Evolutionary conservation across 2,329 filamentous ascomycete genomes (phyloP).

Genomic region (Coniochaeta ligniaria): DNA sequence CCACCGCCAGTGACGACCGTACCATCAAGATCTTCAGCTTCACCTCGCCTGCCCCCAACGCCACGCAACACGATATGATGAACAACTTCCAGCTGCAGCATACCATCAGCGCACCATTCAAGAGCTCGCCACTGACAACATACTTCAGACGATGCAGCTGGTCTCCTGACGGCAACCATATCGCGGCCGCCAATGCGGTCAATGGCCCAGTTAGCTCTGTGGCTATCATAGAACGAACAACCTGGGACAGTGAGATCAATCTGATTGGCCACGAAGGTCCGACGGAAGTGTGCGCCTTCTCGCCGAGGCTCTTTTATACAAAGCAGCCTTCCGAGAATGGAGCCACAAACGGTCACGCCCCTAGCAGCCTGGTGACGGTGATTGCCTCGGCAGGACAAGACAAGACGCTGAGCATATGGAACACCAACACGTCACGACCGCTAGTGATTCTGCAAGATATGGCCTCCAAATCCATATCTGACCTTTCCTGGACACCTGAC

Average conservation of each 20-base stretch:
- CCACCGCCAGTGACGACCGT: constrained; percentile 92
- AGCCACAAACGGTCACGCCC: constrained; percentile 37
- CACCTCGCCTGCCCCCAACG: constrained; percentile 82
- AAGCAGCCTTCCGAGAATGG: constrained; percentile 53
- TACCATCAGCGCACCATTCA: constrained; percentile 83
- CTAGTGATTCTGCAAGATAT: constrained; percentile 87
- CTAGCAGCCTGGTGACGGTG: constrained; percentile 66
- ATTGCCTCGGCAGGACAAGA: constrained; percentile 96
- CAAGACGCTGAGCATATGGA: constrained; percentile 95
- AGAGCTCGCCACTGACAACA: constrained; percentile 86
- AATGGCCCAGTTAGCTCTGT: constrained; percentile 97
- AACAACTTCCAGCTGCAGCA: constrained; percentile 94
- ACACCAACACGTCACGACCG: constrained; percentile 87
- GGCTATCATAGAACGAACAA: constrained; percentile 85
- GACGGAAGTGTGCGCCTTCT: constrained; percentile 95
- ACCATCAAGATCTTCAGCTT: constrained; percentile 97
- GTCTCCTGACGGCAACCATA: constrained; percentile 96
- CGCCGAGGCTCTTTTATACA: constrained; percentile 78
- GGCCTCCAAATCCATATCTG: constrained; percentile 84
- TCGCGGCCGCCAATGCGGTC: constrained; percentile 92
- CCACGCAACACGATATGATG: constrained; percentile 88
- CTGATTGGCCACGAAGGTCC: constrained; percentile 95
- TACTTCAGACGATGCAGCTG: constrained; percentile 96
- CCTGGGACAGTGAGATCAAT: constrained; percentile 96
- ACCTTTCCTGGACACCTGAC: constrained; percentile 89